phyloP scores from a whole-genome alignment of 306 rosid species.

The Ochetophila trinervis region DNA sequence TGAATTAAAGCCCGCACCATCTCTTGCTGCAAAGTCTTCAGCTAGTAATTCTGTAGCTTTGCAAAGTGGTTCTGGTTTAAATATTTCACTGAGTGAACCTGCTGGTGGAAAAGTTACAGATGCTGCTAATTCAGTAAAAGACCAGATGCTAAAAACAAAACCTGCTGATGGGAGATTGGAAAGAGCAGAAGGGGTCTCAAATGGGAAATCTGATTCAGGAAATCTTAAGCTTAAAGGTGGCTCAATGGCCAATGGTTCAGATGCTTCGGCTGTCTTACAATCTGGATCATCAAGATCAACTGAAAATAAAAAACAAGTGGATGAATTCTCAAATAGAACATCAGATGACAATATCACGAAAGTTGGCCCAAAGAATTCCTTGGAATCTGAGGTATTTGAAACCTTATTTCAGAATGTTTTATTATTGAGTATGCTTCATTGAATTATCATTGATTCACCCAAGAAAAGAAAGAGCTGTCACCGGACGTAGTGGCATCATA shows the following conservation, averaged over 20 bases:
- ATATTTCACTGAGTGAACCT: conserved; percentile 58
- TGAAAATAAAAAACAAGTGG: conserved; percentile 66
- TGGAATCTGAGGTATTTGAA: conserved; percentile 66
- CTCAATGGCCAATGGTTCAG: conserved; percentile 59
- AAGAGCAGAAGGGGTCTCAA: conserved; percentile 48
- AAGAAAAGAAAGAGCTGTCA: not conserved
- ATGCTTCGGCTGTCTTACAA: conserved; percentile 47
- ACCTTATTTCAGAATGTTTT: not conserved
- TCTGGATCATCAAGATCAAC: conserved; percentile 59
- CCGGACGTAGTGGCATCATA: conserved; percentile 12
- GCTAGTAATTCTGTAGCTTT: conserved; percentile 45
- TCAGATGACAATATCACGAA: conserved; percentile 60
- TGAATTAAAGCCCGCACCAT: conserved; percentile 69
- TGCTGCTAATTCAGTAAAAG: conserved; percentile 54
- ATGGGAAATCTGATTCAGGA: conserved; percentile 64
- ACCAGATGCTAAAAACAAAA: conserved; percentile 50
- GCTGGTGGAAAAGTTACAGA: conserved; percentile 58
- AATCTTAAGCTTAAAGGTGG: conserved; percentile 57
- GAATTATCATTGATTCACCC: too few species aligned
- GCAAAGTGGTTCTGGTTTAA: conserved; percentile 47
- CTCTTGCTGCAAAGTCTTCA: conserved; percentile 59
- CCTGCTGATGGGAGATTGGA: conserved; percentile 59
- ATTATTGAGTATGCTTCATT: conserved; percentile 19
- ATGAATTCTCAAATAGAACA: conserved; percentile 54
- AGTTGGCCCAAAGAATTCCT: conserved; percentile 36